Conservation (phyloP, 2,329 filamentous ascomycete species). For the Colletotrichum eleusines region DNA sequence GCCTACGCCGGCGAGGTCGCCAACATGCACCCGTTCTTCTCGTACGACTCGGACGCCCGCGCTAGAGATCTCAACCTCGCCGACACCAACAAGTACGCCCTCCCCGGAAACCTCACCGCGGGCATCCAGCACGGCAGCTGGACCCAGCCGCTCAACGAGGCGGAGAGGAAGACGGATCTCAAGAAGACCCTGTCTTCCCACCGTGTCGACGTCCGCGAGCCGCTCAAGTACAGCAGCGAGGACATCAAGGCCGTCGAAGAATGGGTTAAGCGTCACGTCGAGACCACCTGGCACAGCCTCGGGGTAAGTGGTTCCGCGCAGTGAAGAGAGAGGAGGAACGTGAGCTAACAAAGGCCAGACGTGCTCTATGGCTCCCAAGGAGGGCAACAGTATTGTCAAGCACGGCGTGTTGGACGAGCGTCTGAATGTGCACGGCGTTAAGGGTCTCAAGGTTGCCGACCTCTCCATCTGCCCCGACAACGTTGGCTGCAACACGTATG, state of each 20-base stretch:
- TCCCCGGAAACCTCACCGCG: conserved; percentile 77
- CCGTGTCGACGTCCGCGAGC: conserved; percentile 68
- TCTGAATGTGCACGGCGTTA: conserved; percentile 81
- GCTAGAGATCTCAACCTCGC: conserved; percentile 79
- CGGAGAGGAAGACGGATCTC: conserved; percentile 61
- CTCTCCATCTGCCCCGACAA: conserved; percentile 83
- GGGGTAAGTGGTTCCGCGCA: conserved; percentile 55
- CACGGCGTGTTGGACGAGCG: conserved; percentile 83
- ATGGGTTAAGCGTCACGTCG: conserved; percentile 77
- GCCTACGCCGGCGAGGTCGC: conserved; percentile 81
- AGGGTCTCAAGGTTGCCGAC: conserved; percentile 83
- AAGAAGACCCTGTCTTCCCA: conserved; percentile 72
- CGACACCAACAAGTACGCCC: conserved; percentile 81
- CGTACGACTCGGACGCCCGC: conserved; percentile 76
- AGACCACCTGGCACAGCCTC: conserved; percentile 79
- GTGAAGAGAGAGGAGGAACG: too few relatives aligned
- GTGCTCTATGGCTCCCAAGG: conserved; percentile 80
- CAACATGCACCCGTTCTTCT: conserved; percentile 78
- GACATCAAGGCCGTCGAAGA: conserved; percentile 78
- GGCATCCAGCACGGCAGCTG: conserved; percentile 81
- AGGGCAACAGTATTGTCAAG: conserved; percentile 85
- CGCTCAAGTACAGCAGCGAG: conserved; percentile 73
- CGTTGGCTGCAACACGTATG: conserved; percentile 76
- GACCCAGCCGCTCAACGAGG: conserved; percentile 69
- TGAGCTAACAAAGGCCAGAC: conserved; percentile 56